phyloP scores from a whole-genome alignment of 2,329 filamentous ascomycete genomes.

The Colletotrichum musicola region DNA sequence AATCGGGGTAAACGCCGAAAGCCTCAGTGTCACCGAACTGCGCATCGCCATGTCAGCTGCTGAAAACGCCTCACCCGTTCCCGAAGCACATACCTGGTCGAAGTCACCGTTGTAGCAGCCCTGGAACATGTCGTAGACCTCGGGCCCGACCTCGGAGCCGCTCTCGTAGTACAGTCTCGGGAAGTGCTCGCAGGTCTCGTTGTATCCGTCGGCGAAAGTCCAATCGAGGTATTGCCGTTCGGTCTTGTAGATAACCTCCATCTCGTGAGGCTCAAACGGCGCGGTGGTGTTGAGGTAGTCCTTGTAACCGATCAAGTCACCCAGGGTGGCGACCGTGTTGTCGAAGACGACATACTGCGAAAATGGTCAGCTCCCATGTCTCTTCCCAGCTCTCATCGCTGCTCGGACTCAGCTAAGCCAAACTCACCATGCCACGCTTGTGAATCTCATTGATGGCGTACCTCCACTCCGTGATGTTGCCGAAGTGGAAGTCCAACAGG shows the following conservation, averaged over 20 bases:
- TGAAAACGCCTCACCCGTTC: too few relatives aligned
- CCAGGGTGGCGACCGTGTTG: constrained; percentile 75
- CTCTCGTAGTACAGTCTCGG: constrained; percentile 72
- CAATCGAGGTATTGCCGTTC: constrained; percentile 70
- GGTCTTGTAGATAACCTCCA: constrained; percentile 69
- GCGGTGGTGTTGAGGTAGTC: constrained; percentile 70
- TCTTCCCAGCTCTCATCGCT: background rate
- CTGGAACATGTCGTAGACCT: constrained; percentile 59
- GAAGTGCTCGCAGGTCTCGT: constrained; percentile 64
- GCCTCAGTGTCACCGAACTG: constrained; percentile 72
- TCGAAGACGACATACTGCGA: constrained; percentile 75
- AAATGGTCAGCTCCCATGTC: constrained; percentile 69
- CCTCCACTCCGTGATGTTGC: constrained; percentile 70
- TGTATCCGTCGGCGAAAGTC: constrained; percentile 63
- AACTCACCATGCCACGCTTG: constrained; percentile 60
- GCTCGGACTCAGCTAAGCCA: constrained; percentile 41
- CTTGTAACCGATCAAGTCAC: constrained; percentile 72
- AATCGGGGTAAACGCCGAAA: constrained; percentile 73
- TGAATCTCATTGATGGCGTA: constrained; percentile 70
- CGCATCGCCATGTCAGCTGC: background rate
- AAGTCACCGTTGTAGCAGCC: constrained; percentile 75
- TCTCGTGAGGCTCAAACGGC: constrained; percentile 66
- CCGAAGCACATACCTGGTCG: constrained; percentile 54
- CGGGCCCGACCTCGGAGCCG: constrained; percentile 62
- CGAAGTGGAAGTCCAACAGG: constrained; percentile 73